Conservation (phyloP, 768 basidiomycete species). For the button mushroom (Agaricus bisporus) region DNA sequence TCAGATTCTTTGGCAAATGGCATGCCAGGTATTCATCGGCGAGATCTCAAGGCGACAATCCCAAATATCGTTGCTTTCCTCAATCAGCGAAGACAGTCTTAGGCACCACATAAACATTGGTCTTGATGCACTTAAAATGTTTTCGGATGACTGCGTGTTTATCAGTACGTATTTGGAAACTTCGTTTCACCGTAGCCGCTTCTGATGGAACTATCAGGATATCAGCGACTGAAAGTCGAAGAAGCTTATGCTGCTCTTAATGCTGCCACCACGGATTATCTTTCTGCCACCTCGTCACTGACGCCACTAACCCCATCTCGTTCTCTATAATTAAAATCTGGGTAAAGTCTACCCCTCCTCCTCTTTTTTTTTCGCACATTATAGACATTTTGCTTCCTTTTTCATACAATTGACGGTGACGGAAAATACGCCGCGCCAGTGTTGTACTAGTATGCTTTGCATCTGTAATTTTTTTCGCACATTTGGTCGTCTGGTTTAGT, state of each 20-base stretch:
- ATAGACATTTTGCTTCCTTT: slow-evolving; percentile 1
- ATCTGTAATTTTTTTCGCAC: slow-evolving; percentile 5
- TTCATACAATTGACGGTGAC: background rate
- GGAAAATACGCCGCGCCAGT: background rate
- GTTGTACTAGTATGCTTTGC: slow-evolving; percentile 9
- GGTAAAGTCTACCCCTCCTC: slow-evolving; percentile 6
- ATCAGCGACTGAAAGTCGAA: slow-evolving; percentile 40
- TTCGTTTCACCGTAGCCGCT: background rate
- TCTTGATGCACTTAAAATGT: slow-evolving; percentile 34
- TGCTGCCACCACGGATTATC: slow-evolving; percentile 11
- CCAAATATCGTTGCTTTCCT: slow-evolving; percentile 24
- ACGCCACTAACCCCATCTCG: slow-evolving; percentile 1
- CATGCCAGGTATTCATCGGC: slow-evolving; percentile 40
- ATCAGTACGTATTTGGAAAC: slow-evolving; percentile 33
- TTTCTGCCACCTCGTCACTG: slow-evolving; percentile 2
- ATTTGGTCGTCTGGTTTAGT: background rate
- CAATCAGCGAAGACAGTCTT: slow-evolving; percentile 33
- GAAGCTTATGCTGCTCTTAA: slow-evolving; percentile 37
- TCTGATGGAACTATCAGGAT: slow-evolving; percentile 23
- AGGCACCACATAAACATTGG: slow-evolving; percentile 33
- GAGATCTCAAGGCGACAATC: slow-evolving; percentile 38
- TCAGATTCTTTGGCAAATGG: slow-evolving; percentile 41
- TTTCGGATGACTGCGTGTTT: slow-evolving; percentile 36
- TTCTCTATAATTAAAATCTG: background rate
- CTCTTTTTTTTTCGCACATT: slow-evolving; percentile 6